phyloP scores from a whole-genome alignment of 495 filamentous ascomycete genomes.

The Xylaria longipes region DNA sequence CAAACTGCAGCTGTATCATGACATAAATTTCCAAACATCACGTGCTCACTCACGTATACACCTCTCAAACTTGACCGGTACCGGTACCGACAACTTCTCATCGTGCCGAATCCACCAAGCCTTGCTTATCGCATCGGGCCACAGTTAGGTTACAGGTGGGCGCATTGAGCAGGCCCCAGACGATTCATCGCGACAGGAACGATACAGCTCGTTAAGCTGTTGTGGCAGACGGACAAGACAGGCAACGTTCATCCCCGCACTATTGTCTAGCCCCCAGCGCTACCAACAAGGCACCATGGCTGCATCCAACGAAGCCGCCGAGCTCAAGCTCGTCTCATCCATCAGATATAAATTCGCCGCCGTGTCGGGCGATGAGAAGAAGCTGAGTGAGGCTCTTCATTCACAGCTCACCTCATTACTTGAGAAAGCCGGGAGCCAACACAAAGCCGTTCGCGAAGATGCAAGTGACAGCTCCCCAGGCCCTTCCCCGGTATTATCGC shows the following conservation, averaged over 20 bases:
- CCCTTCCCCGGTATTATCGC: slow-evolving; percentile 11
- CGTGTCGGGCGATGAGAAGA: slow-evolving; percentile 76
- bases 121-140: slow-evolving; percentile 10
- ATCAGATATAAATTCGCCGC: slow-evolving; percentile 91
- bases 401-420: slow-evolving; percentile 82
- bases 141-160: neutral
- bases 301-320: slow-evolving; percentile 63
- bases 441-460: slow-evolving; percentile 70
- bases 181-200: neutral
- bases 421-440: slow-evolving; percentile 81
- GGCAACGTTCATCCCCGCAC: neutral
- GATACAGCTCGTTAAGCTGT: neutral
- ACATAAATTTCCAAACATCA: neutral
- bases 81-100: neutral
- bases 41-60: neutral
- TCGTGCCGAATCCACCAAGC: neutral
- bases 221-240: neutral
- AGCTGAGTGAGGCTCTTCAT: slow-evolving; percentile 76
- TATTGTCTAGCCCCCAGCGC: neutral
- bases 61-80: neutral
- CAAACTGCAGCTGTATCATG: neutral
- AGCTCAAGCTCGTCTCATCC: slow-evolving; percentile 86
- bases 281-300: slow-evolving; percentile 29
- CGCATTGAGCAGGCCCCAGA: neutral
- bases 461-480: slow-evolving; percentile 25